Evolutionary conservation across 768 basidiomycete genomes (phyloP), one percentile per base, ranked within the genome.

Genomic region (Termitomyces sp.): DNA sequence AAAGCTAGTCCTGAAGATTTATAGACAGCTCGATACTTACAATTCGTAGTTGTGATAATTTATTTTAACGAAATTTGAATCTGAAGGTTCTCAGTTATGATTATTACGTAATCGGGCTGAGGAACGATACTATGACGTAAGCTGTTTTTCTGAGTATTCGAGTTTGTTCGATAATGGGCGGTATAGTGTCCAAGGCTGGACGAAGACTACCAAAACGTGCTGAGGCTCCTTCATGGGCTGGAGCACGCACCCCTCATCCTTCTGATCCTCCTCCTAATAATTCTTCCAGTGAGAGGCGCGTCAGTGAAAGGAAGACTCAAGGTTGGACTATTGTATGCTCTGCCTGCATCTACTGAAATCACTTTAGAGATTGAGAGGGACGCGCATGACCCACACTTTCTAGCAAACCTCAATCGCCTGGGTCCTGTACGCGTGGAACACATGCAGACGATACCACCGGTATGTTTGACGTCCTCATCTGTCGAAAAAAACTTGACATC

Each of bases 371-470:
- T 90, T 63, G 76, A 82, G 55, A 71, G 66, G 54, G 89, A 93
- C 62, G 78, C 82, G n/a, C 76, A 74, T 55, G 90, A 94, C 64
- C 87, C 88, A 1, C 81, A 90, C 28, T 81, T 92, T 51, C 68
- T 88, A 63, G 75, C 81, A 36, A 90, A 88, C 62, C 70, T 94
- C 51, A 80, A 62, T 62, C 74, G 70, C 37, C 73, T 93, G 2
- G 90, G 90, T 1, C 83, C 81, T 13, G 90, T 92, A 24, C 75
- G 73, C 33, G 88, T 92, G 13, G 82, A 90, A 64, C 85, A 87
- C 63, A 81, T 80, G 78, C 73, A 76, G 57, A 68, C 76, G 6
- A 62, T 82, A 52, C 77, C 69, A 61, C 70, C 79, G 22, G 87
- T 85, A 66, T 33, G 58, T 47, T 18, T 6, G 20, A 13, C 65